Conservation (phyloP, 129 eudicot species). For the Chrysanthemum makinoi region DNA sequence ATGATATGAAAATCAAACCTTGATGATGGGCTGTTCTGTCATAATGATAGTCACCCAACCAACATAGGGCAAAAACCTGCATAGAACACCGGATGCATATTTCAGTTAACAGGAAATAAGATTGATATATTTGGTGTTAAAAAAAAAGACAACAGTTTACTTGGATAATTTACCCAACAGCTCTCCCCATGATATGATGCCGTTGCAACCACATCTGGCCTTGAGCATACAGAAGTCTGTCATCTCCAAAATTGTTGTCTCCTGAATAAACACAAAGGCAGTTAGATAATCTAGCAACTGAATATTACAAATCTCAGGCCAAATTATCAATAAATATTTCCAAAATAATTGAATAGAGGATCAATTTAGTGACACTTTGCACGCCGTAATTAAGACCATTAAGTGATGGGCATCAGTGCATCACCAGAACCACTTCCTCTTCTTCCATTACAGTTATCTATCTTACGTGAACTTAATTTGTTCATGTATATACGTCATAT, state of each 20-base stretch:
- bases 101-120: background rate
- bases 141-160: background rate
- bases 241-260: conserved; percentile 27
- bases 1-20: conserved; percentile 43
- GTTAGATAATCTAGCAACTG: background rate
- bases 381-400: no score
- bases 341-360: no score
- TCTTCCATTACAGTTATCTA: background rate
- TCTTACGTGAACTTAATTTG: background rate
- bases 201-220: conserved; percentile 21
- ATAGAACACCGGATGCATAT: conserved; percentile 8
- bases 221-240: conserved; percentile 13
- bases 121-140: background rate
- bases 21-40: conserved; percentile 95
- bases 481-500: background rate
- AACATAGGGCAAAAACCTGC: conserved; percentile 88
- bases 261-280: conserved; percentile 7
- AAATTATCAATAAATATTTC: no score
- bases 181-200: conserved; percentile 23
- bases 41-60: conserved; percentile 98
- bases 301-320: background rate
- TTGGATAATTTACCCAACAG: conserved; percentile 1
- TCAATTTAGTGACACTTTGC: no score
- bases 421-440: background rate
- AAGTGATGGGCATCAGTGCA: no score